Base-by-base conservation (phyloP, 1,139 yeast genomes). In the Chernovozyma aurita region DNA sequence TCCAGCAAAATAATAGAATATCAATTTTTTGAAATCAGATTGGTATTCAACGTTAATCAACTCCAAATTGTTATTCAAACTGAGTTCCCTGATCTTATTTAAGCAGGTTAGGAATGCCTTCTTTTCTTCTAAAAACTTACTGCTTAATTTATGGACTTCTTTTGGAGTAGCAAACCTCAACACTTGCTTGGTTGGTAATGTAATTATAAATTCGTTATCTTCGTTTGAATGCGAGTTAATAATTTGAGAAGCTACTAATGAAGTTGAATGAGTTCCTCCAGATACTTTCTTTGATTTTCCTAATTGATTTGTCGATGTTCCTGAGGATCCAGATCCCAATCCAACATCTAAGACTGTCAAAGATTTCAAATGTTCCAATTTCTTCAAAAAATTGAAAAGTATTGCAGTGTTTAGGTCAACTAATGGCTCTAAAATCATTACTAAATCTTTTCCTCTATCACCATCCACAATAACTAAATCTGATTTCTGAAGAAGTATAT, bases 1-100 rank as follows among this genome's bases (percentile, higher is more conserved):
- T 28, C 85, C 80, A 28, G 84, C 82, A 49, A 63, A 70, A 62
- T 92, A 92, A 57, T 88, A 92, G 56, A 92, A 90, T 3, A 95
- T 92, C 53, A 92, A 71, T 62, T 94, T 92, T 53, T 95, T 81
- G 50, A 94, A 81, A 58, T 94, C 98, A 70, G 88, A 87, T 60
- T 92, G 98, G 57, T 87, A 92, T 61, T 92, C 98, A 2, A 95
- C 94, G 55, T 86, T 78, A 40, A 78, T 74, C 41, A 70, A 60
- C 45, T 73, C 73, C 39, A 74, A 61, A 42, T 64, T 61, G 26
- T 61, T 50, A 37, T 63, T 59, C 40, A 70, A 55, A 32, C 64
- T 61, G 40, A 69, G 52, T 44, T 70, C 76, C 41, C 67, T 66
- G 34, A 70, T 69, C 44, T 70, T 70, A 45, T 65, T 65, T 44